phyloP scores from a whole-genome alignment of 208 protist genomes.

The Trypanosoma boissoni region DNA sequence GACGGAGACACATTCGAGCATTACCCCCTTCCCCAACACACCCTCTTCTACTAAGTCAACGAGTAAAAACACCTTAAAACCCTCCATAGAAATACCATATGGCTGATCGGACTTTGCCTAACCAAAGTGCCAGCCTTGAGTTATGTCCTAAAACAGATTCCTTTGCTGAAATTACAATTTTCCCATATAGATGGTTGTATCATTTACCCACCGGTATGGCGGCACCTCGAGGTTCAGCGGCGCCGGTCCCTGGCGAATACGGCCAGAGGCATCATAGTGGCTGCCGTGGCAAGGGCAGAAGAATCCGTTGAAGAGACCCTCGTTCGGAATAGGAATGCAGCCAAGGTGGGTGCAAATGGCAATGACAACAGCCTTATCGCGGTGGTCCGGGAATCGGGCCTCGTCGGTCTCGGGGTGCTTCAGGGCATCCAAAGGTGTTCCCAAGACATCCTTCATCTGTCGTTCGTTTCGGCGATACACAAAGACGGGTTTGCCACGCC shows the following conservation, averaged over 20 bases:
- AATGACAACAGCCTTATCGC: slow-evolving; percentile 95
- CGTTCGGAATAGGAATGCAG: slow-evolving; percentile 97
- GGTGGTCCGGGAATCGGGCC: slow-evolving; percentile 82
- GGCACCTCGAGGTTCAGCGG: slow-evolving; percentile 98
- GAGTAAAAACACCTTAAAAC: too few species aligned
- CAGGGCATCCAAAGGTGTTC: slow-evolving; percentile 84
- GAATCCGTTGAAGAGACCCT: slow-evolving; percentile 96
- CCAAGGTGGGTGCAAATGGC: slow-evolving; percentile 99
- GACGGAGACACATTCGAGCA: too few species aligned
- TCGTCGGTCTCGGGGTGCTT: slow-evolving; percentile 95
- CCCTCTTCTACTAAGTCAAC: too few species aligned
- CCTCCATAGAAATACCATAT: too few species aligned
- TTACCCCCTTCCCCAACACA: too few species aligned
- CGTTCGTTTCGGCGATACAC: slow-evolving; percentile 94
- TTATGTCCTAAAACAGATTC: too few species aligned
- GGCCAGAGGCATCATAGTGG: slow-evolving; percentile 97
- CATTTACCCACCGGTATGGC: slow-evolving; percentile 94
- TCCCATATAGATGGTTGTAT: slow-evolving; percentile 94
- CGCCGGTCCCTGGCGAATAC: slow-evolving; percentile 98
- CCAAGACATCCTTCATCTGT: slow-evolving; percentile 91
- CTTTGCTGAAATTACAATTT: slow-evolving; percentile 50
- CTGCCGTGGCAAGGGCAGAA: slow-evolving; percentile 99
- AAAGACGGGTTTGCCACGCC: slow-evolving; percentile 99
- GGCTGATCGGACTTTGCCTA: too few species aligned
- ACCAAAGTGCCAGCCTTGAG: too few species aligned